phyloP scores from a whole-genome alignment of 2,329 filamentous ascomycete genomes.

The Botrytis fabae region DNA sequence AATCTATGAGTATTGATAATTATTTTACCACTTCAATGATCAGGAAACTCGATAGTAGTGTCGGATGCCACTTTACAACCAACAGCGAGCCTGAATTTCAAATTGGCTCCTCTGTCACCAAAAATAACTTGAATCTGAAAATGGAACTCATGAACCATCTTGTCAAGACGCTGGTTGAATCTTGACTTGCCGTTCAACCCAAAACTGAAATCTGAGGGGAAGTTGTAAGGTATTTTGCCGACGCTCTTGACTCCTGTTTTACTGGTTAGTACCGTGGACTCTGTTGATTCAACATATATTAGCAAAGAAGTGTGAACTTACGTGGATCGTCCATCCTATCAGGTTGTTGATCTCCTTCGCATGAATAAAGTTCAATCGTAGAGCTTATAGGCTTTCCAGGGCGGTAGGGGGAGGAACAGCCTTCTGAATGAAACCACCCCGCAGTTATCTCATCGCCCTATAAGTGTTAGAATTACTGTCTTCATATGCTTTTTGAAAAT shows the following conservation, averaged over 20 bases:
- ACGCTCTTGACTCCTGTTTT: slow-evolving; percentile 21
- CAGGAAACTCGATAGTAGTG: not conserved
- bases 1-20: not conserved
- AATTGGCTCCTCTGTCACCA: slow-evolving; percentile 24
- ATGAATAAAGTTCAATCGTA: slow-evolving; percentile 18
- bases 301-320: slow-evolving; percentile 1
- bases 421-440: not conserved
- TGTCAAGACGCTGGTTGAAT: slow-evolving; percentile 8
- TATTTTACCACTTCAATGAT: not conserved
- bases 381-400: not conserved
- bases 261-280: not conserved
- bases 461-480: not conserved
- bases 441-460: slow-evolving; percentile 25
- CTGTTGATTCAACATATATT: not conserved
- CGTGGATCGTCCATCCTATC: slow-evolving; percentile 18
- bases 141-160: slow-evolving; percentile 7
- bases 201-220: slow-evolving; percentile 18
- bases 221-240: slow-evolving; percentile 5
- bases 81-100: slow-evolving; percentile 18
- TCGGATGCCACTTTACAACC: not conserved
- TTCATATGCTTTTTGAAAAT: no score
- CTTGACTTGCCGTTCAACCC: not conserved
- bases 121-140: slow-evolving; percentile 21
- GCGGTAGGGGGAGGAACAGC: not conserved
- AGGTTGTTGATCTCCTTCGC: slow-evolving; percentile 9